Percentiles rank a stretch among this genome's conserved stretches.
These are phyloP conservation scores for Pyrus pyrifolia DNA, from an alignment of 306 rosid species.

Conservation along the genomic window DNA sequence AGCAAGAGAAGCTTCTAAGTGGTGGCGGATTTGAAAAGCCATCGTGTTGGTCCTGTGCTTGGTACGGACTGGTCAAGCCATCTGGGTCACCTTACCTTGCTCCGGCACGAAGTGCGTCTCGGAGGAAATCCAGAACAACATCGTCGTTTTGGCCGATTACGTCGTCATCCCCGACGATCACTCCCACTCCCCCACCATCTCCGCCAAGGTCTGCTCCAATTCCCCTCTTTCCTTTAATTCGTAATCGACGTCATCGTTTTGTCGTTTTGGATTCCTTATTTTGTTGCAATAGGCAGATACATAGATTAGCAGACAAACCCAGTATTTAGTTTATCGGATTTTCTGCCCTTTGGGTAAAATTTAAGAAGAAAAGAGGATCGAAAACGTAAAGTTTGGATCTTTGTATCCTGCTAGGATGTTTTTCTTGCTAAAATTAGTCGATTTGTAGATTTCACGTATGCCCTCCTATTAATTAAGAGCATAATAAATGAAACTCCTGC, in stretches of 20 bases:
- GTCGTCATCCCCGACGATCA: conserved; percentile 51
- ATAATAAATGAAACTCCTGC: too few species aligned
- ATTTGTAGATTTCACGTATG: not conserved
- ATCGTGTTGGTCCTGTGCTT: not conserved
- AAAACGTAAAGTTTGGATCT: not conserved
- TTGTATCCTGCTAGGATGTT: not conserved
- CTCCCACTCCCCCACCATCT: conserved; percentile 45
- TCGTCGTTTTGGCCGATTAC: conserved; percentile 86
- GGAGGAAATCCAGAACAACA: conserved; percentile 86
- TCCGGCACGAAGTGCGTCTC: conserved; percentile 80
- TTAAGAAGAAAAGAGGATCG: too few species aligned
- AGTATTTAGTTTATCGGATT: not conserved
- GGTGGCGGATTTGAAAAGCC: too few species aligned
- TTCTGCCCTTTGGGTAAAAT: not conserved
- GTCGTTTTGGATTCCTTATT: not conserved
- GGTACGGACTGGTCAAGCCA: conserved; percentile 1
- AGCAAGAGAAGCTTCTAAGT: too few species aligned
- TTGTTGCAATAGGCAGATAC: not conserved
- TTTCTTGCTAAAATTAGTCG: not conserved
- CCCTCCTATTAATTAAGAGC: too few species aligned
- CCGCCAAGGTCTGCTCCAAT: conserved; percentile 57
- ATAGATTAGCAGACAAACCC: not conserved
- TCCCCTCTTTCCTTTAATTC: not conserved
- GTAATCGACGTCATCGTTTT: not conserved
- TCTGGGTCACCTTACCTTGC: conserved; percentile 39